A percentile compares a stretch with the other conserved stretches of the same genome.
Conservation (phyloP, 2,329 filamentous ascomycete genomes). For the Trichoderma sp. region DNA sequence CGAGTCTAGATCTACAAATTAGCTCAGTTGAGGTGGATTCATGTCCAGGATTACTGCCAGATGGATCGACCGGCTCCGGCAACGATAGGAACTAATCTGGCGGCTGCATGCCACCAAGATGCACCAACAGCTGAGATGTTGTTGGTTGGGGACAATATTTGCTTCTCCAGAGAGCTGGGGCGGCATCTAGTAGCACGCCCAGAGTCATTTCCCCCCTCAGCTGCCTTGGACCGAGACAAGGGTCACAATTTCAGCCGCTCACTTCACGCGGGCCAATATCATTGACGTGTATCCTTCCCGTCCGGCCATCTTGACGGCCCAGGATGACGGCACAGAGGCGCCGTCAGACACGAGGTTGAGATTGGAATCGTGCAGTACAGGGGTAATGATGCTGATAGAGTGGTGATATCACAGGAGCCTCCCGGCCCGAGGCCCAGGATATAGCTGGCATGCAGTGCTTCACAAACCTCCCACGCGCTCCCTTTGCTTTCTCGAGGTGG, state of each 20-base stretch:
- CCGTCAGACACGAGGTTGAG: neutral
- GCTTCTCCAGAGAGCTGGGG: neutral
- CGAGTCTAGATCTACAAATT: neutral
- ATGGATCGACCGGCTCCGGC: slow-evolving; percentile 10
- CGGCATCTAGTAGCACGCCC: too few species aligned
- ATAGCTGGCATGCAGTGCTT: slow-evolving; percentile 2
- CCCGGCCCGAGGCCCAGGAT: neutral
- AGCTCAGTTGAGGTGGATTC: neutral
- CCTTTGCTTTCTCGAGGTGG: neutral
- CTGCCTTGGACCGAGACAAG: slow-evolving; percentile 6
- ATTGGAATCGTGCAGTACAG: neutral
- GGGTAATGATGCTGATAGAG: neutral
- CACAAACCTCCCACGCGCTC: neutral
- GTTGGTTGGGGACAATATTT: too few species aligned
- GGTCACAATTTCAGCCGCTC: slow-evolving; percentile 3
- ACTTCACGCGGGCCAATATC: neutral
- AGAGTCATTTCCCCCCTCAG: slow-evolving; percentile 3
- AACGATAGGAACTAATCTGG: neutral
- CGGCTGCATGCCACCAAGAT: too few species aligned
- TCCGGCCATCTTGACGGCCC: neutral
- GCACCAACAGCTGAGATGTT: too few species aligned
- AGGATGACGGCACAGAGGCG: neutral
- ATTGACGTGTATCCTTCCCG: neutral
- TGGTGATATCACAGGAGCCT: neutral
- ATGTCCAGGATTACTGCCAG: neutral